These are phyloP conservation scores for Raffaelea albimanens DNA, from an alignment of 2,329 filamentous ascomycete species.

Conservation along the genomic window DNA sequence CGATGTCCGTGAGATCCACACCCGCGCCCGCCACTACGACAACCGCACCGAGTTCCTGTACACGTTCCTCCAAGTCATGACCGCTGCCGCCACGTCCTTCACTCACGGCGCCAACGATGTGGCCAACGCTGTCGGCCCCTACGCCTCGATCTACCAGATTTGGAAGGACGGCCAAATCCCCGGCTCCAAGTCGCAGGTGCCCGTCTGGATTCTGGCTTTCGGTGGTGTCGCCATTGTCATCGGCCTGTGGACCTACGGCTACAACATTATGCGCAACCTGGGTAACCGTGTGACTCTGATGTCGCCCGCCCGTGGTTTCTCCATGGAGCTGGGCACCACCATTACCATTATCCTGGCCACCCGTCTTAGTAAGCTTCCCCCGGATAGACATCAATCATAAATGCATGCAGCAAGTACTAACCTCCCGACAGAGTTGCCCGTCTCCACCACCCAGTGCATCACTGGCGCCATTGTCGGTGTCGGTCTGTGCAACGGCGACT, in stretches of 20 bases:
- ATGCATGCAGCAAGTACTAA: neutral
- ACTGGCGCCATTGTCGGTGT: slow-evolving; percentile 54
- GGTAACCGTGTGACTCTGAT: slow-evolving; percentile 49
- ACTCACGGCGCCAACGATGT: slow-evolving; percentile 61
- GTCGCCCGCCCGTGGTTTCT: slow-evolving; percentile 44
- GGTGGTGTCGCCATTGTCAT: slow-evolving; percentile 27
- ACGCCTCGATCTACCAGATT: slow-evolving; percentile 52
- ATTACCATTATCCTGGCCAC: slow-evolving; percentile 56
- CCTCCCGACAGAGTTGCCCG: slow-evolving; percentile 37
- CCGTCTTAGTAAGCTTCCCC: slow-evolving; percentile 34
- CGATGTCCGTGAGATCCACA: slow-evolving; percentile 45
- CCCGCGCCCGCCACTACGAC: slow-evolving; percentile 48
- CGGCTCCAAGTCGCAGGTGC: slow-evolving; percentile 36
- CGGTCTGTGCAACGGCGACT: slow-evolving; percentile 49
- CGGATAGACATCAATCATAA: neutral
- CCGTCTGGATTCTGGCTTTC: slow-evolving; percentile 46
- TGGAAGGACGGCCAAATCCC: slow-evolving; percentile 40
- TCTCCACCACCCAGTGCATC: slow-evolving; percentile 58
- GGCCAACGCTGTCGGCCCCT: slow-evolving; percentile 53
- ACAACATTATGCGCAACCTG: slow-evolving; percentile 52
- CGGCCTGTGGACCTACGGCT: slow-evolving; percentile 54
- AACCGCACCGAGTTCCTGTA: slow-evolving; percentile 54
- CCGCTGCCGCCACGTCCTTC: slow-evolving; percentile 53
- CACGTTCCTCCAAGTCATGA: slow-evolving; percentile 50
- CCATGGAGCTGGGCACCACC: slow-evolving; percentile 50